Base-by-base conservation (phyloP, 2,329 filamentous ascomycete genomes). In the Pseudogymnoascus sp. region DNA sequence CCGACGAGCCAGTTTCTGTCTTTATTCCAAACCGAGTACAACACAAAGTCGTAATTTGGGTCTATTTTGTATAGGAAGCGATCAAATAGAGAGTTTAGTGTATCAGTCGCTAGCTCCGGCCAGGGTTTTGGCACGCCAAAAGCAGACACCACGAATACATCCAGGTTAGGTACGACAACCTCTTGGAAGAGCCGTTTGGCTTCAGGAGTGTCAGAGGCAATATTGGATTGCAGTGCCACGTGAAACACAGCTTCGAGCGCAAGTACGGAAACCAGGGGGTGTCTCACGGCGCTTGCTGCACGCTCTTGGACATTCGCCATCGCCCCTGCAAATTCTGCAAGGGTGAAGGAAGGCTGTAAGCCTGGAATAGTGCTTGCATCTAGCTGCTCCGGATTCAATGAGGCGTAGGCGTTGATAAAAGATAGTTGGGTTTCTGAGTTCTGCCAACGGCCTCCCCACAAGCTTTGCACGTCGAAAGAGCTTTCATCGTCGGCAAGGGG, bases 381-480 rank as follows among this genome's bases (percentile, higher is more conserved):
- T 25, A 96, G 80, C 68, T 92, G 84, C 28, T 90, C 83, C 0
- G 87, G 81, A 11, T 82, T 83, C 61, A 92, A 81, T 3, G 89
- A 89, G 20, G 93, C 81, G 71, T 93, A 97, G 16, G 91, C 91
- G 65, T 88, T 88, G 60, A 97, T 84, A 71, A 97, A 97, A n/a
- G 92, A 95, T 35, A 99, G 78, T 66, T 97, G 93, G 0, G 94
- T 90, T 64, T 96, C 86, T 12, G 88, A 83, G 66, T 95, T 84
- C 64, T 87, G 85, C 93, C 95, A 99, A 64, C 84, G 69, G 6
- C 92, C 92, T 62, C 92, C 92, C 92, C 94, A 97, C 20, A 99
- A 78, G 38, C 81, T 82, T 72, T 97, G 91, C 47, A 99, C 88
- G 70, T 97, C 90, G 67, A 97, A 85, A 25, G 78, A 77, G 14